Evolutionary conservation across 2,329 filamentous ascomycete species (phyloP), one percentile per base, ranked within the genome.

Genomic region (Penicillium sp.): DNA sequence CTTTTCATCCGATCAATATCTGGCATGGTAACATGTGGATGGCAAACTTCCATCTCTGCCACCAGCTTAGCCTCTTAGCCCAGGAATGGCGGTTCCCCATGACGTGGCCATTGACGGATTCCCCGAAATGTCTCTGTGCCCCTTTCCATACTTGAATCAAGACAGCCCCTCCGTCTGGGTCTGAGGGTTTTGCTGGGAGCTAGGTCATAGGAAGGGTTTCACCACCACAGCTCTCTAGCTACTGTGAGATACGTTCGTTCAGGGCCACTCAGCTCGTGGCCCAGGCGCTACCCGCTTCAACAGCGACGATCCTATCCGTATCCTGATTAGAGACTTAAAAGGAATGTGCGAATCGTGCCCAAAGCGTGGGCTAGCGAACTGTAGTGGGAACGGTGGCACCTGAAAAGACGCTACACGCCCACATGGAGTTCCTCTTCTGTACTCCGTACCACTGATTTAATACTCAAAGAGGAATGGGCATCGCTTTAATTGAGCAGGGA

Each of bases 141-240:
- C 28, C 30, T 58, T 58, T 26, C 26, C 28, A 5, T 7, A 7
- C 38, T 28, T 19, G 5, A 45, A 13, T 52, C 38, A 45, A 2
- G 13, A 26, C 35, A 10, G 4, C n/a, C 3, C n/a, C 48, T 43
- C n/a, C n/a, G 11, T n/a, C 8, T 6, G 38, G 14, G 38, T 28
- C 33, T 37, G 14, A n/a, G 14, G 59, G 63, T 65, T 55, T 65
- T 58, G 59, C 45, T 19, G 49, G 11, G 22, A 11, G 35, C 25
- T 46, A 53, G 38, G 52, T 19, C 48, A 65, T 62, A 64, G 64
- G 64, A 64, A 57, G n/a, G 53, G 59, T 64, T 64, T 64, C 62
- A 64, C 61, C 45, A 49, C n/a, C 33, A 22, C 14, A 25, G 40
- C 19, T 53, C 22, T 53, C 22, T 1, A 40, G 35, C 40, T 38